phyloP scores from a whole-genome alignment of 2,329 filamentous ascomycete genomes.

The Pseudonectria foliicola region DNA sequence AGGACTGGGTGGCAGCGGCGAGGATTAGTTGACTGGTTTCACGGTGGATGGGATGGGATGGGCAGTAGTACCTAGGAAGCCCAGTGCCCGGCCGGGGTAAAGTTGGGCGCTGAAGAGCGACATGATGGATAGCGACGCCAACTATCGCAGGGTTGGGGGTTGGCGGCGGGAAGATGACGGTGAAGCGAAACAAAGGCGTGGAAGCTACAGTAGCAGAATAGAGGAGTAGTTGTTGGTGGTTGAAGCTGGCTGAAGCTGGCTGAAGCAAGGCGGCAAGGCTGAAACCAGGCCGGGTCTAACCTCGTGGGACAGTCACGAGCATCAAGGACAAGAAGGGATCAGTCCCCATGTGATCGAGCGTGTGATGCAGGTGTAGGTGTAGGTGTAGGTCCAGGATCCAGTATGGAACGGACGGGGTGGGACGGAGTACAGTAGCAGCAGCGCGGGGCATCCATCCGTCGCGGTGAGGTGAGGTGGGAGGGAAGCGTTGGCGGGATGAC shows the following conservation, averaged over 20 bases:
- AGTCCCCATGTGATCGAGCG: no score
- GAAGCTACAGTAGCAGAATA: no score
- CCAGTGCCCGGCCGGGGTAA: slow-evolving; percentile 57
- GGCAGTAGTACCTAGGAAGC: slow-evolving; percentile 43
- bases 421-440: no score
- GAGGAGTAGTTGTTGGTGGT: no score
- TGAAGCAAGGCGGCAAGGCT: no score
- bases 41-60: neutral
- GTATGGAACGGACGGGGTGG: no score
- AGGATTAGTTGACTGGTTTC: neutral
- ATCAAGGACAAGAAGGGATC: no score
- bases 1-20: slow-evolving; percentile 51
- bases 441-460: neutral
- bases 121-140: slow-evolving; percentile 23
- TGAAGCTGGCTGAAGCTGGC: no score
- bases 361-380: no score
- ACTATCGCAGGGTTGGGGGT: slow-evolving; percentile 10
- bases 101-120: slow-evolving; percentile 54
- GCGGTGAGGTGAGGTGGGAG: neutral
- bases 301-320: no score
- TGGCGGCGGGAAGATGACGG: slow-evolving; percentile 16
- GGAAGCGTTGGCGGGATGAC: slow-evolving; percentile 2
- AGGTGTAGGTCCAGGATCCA: no score
- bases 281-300: no score
- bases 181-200: neutral